A percentile compares a stretch with the other conserved stretches of the same genome.
phyloP scores from a whole-genome alignment of 2,329 filamentous ascomycete genomes.

The Aspergillus cejpii region DNA sequence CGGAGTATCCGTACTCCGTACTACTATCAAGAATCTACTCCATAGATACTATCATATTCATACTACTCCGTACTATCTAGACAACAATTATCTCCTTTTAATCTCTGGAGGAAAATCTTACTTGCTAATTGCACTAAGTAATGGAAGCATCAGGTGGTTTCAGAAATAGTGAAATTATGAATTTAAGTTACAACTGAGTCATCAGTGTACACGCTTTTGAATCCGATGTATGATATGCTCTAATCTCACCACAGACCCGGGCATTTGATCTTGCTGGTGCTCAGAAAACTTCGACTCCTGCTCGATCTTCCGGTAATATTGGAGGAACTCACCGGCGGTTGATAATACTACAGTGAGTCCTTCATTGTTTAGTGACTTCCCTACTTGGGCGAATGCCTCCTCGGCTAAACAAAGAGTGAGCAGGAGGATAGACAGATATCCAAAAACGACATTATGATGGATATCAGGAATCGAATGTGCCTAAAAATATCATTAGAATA shows the following conservation, averaged over 20 bases:
- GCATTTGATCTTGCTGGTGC: conserved; percentile 44
- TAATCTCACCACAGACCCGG: conserved; percentile 50
- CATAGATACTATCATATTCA: no score
- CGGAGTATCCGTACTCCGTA: no score
- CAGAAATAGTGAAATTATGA: no score
- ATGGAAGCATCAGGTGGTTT: no score
- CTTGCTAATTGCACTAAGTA: no score
- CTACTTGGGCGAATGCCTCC: conserved; percentile 41
- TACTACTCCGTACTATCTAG: no score
- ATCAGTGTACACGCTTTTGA: conserved; percentile 8
- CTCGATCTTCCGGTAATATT: conserved; percentile 55
- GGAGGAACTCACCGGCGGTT: conserved; percentile 57
- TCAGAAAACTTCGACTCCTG: conserved; percentile 37
- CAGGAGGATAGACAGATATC: conserved; percentile 77
- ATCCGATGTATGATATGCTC: conserved; percentile 48
- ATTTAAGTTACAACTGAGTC: no score
- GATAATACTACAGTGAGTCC: conserved; percentile 48
- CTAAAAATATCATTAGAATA: conserved; percentile 27
- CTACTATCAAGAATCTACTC: no score
- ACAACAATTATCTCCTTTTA: no score
- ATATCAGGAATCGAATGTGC: conserved; percentile 59
- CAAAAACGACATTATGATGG: conserved; percentile 73
- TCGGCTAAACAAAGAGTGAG: conserved; percentile 66
- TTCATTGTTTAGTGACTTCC: conserved; percentile 40
- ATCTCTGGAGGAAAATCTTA: no score